Base-by-base conservation (phyloP, 495 filamentous ascomycete genomes). In the Achaetomiella virescens region DNA sequence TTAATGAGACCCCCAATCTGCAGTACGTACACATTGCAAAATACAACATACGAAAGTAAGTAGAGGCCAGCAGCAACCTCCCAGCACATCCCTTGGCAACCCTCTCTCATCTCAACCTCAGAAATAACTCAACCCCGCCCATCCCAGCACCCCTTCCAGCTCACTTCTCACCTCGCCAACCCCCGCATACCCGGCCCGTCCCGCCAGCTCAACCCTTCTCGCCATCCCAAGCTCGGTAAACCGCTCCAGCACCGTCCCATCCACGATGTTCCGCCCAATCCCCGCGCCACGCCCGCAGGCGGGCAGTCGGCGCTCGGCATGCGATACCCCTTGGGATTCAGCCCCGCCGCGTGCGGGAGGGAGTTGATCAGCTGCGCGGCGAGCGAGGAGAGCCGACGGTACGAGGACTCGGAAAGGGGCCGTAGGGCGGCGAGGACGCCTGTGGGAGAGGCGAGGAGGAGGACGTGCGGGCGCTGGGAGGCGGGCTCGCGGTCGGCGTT, bases 251-350 rank as follows among this genome's bases (percentile, higher is more conserved):
- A 83, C 57, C 17, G 69, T 65, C 2, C 81, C 75, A 51, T 83
- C 75, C 8, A 84, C 73, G 60, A 75, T 78, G 41, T 60, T 69
- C 33, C 81, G 63, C 49, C 80, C 70, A 12, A 76, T 65, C 15
- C 76, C 73, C 1, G 75, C 73, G 35, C 77, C 76, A 78, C 76
- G 6, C 68, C 75, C 0, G 71, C 64, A 2, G 66, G 60, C 8
- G 58, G 58, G 27, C 67, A 66, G 10, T 56, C 65, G n/a, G 62
- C 63, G 1, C 27, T 55, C 25, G 71, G 66, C 27, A 79, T 68
- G 20, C 93, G 81, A 69, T 90, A 88, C 0, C 81, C 86, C 29
- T 85, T 81, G 0, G 90, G 87, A 65, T 98, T 97, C 41, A 97
- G 72, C 0, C 88, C 91, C 4, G 83, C 86, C 0, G 85, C 68